Evolutionary conservation across 805 yeast species (phyloP).

Genomic region (Saccharomycopsis microspora): DNA sequence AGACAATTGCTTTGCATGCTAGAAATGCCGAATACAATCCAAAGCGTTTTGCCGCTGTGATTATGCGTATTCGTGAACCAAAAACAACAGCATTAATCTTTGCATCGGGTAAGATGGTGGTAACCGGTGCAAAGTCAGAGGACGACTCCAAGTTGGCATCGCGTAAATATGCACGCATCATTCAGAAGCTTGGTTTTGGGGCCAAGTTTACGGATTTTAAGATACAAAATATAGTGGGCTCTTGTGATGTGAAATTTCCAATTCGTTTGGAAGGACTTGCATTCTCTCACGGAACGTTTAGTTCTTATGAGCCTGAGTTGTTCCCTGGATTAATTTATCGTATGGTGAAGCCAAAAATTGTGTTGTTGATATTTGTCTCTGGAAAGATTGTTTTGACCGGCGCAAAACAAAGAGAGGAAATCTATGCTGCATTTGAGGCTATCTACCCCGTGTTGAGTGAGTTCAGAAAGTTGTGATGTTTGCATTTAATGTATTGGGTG

Average conservation of each 20-base stretch:
- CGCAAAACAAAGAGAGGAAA: slow-evolving; percentile 98
- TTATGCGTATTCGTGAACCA: slow-evolving; percentile 98
- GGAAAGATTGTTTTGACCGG: slow-evolving; percentile 98
- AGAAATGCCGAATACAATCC: slow-evolving; percentile 99
- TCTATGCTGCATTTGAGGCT: slow-evolving; percentile 96
- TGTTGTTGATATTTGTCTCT: slow-evolving; percentile 85
- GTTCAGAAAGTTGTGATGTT: slow-evolving; percentile 58
- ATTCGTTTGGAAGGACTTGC: slow-evolving; percentile 96
- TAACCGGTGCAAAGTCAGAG: slow-evolving; percentile 97
- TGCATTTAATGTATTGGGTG: not conserved
- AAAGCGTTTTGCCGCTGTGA: slow-evolving; percentile 97
- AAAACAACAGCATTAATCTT: slow-evolving; percentile 95
- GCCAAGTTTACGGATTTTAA: slow-evolving; percentile 97
- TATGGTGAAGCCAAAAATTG: slow-evolving; percentile 99
- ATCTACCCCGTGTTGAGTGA: slow-evolving; percentile 97
- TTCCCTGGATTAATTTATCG: slow-evolving; percentile 98
- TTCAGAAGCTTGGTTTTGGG: slow-evolving; percentile 93
- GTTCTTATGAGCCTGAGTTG: slow-evolving; percentile 94
- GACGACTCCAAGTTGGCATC: slow-evolving; percentile 98
- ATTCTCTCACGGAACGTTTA: slow-evolving; percentile 96
- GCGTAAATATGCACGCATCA: slow-evolving; percentile 94
- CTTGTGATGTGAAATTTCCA: slow-evolving; percentile 98
- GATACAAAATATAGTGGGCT: slow-evolving; percentile 96
- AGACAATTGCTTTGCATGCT: slow-evolving; percentile 95
- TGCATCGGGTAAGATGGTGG: slow-evolving; percentile 99